Evolutionary conservation across 2,329 filamentous ascomycete species (phyloP), one percentile per base, ranked within the genome.

Genomic region (Aspergillus sp.): DNA sequence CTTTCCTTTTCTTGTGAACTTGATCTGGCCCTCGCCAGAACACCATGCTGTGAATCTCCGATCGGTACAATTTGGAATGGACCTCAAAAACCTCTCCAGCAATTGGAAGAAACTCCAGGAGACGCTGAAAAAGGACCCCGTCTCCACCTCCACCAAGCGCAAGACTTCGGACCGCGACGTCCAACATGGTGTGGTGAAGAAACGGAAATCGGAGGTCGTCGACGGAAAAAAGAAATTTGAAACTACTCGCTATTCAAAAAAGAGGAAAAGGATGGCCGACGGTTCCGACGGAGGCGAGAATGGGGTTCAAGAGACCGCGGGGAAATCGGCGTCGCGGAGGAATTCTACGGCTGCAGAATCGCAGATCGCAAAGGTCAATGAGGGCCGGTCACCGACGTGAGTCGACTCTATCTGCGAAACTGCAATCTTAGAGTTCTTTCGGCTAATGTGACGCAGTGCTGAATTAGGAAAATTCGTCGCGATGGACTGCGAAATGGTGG

Each of bases 401-500:
- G 76, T 68, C 36, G 26, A 47, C 32, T 29, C 36, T 22, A 14
- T 47, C 12, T 47, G 11, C 45, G 20, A 10, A 36, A 49, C 31
- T 50, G 58, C 55, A 52, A 67, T 76, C 52, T 31, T 47, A 50
- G 6, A 3, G 57, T 20, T 11, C 14, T 11, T 50, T 54, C 31
- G 14, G 45, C 16, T n/a, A 69, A 56, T 14, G n/a, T 36, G 72
- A 63, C 75, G 80, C 24, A 85, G 83, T 6, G 78, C 89, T 39
- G 85, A 92, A 55, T 80, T 93, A 20, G 95, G 94, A 54, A 96
- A 95, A 82, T 99, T 96, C 74, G 80, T 99, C 47, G 90, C 91
- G 20, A 86, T 99, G 51, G 95, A 99, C 79, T 99, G 95, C 76
- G 95, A 99, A 78, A 99, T 99, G 95, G 95, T 99, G 26, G 95